phyloP scores from a whole-genome alignment of 345 rosid genomes.

The Erucastrum elatum region DNA sequence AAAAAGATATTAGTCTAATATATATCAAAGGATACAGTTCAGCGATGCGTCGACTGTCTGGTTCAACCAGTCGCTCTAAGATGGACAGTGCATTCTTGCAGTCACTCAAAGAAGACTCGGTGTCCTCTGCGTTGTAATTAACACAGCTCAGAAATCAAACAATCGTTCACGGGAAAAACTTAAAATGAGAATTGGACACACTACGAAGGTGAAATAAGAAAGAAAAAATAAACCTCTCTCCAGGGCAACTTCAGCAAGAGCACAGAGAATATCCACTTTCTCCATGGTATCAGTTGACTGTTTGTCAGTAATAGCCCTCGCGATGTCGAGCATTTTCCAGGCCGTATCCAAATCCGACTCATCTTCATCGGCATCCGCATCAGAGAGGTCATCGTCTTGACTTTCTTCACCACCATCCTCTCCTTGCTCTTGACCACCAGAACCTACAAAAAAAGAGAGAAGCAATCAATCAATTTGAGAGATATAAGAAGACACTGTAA shows the following conservation, averaged over 20 bases:
- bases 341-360: conserved; percentile 92
- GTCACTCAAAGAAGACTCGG: conserved; percentile 86
- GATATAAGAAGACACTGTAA: background rate
- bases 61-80: conserved; percentile 76
- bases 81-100: conserved; percentile 72
- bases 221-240: conserved; percentile 70
- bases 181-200: background rate
- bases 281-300: conserved; percentile 63
- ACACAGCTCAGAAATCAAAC: conserved; percentile 7
- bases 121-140: conserved; percentile 64
- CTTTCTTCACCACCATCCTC: conserved; percentile 59
- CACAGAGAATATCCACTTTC: conserved; percentile 78
- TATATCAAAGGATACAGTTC: conserved; percentile 78
- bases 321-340: conserved; percentile 93
- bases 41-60: conserved; percentile 79
- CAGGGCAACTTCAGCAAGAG: conserved; percentile 80
- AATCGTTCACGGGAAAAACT: background rate
- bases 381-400: conserved; percentile 61
- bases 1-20: background rate
- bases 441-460: conserved; percentile 32
- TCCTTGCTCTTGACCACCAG: conserved; percentile 51
- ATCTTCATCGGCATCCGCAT: conserved; percentile 74
- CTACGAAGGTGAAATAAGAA: background rate
- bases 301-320: conserved; percentile 84
- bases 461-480: background rate